Percentiles rank a stretch among this genome's conserved stretches.
These are phyloP conservation scores for Echinosophora koreensis DNA, from an alignment of 306 rosid genomes.

Conservation along the genomic window DNA sequence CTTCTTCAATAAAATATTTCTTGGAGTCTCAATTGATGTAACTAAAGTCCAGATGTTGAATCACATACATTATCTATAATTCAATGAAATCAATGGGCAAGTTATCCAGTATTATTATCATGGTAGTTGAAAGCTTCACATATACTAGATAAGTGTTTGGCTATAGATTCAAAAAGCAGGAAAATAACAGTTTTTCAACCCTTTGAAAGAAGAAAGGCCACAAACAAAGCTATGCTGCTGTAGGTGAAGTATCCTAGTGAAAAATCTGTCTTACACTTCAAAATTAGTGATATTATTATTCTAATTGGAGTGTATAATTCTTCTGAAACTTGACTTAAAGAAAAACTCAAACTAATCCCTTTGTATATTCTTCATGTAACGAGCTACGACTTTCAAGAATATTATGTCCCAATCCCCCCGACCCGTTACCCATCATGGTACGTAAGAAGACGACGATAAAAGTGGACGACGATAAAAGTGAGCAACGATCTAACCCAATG, in stretches of 20 bases:
- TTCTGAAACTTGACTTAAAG: slow-evolving; percentile 19
- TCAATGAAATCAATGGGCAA: slow-evolving; percentile 32
- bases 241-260: slow-evolving; percentile 47
- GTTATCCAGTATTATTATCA: slow-evolving; percentile 40
- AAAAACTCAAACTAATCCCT: slow-evolving; percentile 46
- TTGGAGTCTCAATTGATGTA: slow-evolving; percentile 43
- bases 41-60: slow-evolving; percentile 37
- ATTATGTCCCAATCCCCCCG: neutral
- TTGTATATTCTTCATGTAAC: slow-evolving; percentile 15
- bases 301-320: neutral
- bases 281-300: slow-evolving; percentile 43
- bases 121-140: slow-evolving; percentile 54
- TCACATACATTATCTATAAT: neutral
- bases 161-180: neutral
- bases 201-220: slow-evolving; percentile 34
- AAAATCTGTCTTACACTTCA: slow-evolving; percentile 46
- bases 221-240: slow-evolving; percentile 4
- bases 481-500: too few species aligned
- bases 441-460: too few species aligned
- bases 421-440: neutral
- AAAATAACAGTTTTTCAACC: slow-evolving; percentile 45
- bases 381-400: slow-evolving; percentile 20
- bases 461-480: too few species aligned
- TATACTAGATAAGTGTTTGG: slow-evolving; percentile 22
- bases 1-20: slow-evolving; percentile 39